Evolutionary conservation across 495 filamentous ascomycete genomes (phyloP), one percentile per base, ranked within the genome.

Genomic region (Lentithecium fluviatile): DNA sequence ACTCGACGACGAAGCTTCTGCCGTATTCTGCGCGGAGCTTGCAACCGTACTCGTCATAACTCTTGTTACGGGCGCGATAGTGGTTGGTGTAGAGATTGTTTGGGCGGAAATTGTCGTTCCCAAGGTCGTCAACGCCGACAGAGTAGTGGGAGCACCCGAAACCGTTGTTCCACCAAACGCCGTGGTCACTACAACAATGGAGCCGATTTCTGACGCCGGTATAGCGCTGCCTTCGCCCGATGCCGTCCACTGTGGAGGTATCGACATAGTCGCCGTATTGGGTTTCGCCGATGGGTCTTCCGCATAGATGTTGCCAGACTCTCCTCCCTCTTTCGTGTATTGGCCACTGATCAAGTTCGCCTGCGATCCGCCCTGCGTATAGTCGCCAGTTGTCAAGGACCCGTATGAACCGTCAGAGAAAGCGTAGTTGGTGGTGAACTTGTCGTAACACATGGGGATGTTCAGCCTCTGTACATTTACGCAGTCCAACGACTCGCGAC

Each of bases 371-470:
- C 57, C 47, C 0, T 64, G 62, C 10, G 42, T 73, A 58, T 75
- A 77, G 12, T 69, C 42, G 34, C 76, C 77, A 0, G 63, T 62
- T 3, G 67, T 64, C 2, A 77, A 62, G 2, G 72, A 71, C 11
- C 77, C 77, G 24, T 62, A 73, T 15, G 73, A 73, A 11, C 71
- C 73, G 43, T 75, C 76, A 10, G 76, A 70, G 32, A 78, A 73
- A 37, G 67, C 67, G 48, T 56, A 78, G 24, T 78, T 70, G 1
- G 77, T 79, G 0, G 77, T 78, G 58, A 74, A 78, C 38, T 70
- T 70, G 55, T 79, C 73, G 40, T 73, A 75, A 65, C 73, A 75
- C 62, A 75, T 74, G 4, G 72, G 67, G 15, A 74, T 56, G 17
- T 73, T 66, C 6, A 69, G 49, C 23, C 37, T 45, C 36, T 69